phyloP scores from a whole-genome alignment of 2,329 filamentous ascomycete genomes.

The Fusarium verticillioides region DNA sequence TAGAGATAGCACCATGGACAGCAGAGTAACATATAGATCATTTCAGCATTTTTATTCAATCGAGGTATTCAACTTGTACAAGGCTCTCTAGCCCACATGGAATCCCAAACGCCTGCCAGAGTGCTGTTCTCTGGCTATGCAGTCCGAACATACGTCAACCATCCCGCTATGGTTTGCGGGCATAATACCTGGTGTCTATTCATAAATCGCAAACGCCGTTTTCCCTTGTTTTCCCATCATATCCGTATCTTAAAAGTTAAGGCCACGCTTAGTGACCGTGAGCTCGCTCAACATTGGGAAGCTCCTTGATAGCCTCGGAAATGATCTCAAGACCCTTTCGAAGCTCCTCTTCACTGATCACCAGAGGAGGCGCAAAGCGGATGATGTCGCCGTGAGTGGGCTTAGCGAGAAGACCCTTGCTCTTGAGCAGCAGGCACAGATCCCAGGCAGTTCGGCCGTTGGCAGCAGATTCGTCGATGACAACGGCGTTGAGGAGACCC shows the following conservation, averaged over 20 bases:
- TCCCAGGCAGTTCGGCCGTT: conserved; percentile 94
- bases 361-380: conserved; percentile 92
- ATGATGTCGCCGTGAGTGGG: conserved; percentile 99
- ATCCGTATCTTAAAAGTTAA: conserved; percentile 39
- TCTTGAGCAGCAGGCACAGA: conserved; percentile 93
- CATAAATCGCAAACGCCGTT: conserved; percentile 33
- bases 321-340: conserved; percentile 82
- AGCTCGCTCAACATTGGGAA: conserved; percentile 68
- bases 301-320: conserved; percentile 80
- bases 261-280: conserved; percentile 49
- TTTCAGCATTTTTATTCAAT: conserved; percentile 17
- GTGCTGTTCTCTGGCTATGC: conserved; percentile 31
- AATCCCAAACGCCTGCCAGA: conserved; percentile 39
- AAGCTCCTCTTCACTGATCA: conserved; percentile 91
- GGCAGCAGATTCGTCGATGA: conserved; percentile 91
- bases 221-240: conserved; percentile 16
- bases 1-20: not conserved
- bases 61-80: conserved; percentile 37
- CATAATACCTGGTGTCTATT: conserved; percentile 12
- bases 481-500: conserved; percentile 92
- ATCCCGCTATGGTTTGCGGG: conserved; percentile 28
- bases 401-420: conserved; percentile 96
- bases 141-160: conserved; percentile 19
- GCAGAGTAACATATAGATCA: not conserved
- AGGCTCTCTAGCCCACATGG: conserved; percentile 27